phyloP scores from a whole-genome alignment of 2,329 filamentous ascomycete species.

The Xylariaceae sp. region DNA sequence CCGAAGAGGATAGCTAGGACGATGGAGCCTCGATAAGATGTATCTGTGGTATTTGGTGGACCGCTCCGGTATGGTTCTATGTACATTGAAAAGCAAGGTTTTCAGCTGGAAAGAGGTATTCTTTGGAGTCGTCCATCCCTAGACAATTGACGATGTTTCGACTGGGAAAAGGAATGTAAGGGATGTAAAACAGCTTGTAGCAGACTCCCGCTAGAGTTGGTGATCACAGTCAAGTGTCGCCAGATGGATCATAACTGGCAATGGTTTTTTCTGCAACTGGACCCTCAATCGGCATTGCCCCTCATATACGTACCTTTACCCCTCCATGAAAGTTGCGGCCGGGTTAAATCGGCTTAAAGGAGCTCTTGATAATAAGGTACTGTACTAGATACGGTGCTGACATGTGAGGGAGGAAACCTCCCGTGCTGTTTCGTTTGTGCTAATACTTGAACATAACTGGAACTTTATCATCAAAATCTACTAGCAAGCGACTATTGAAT shows the following conservation, averaged over 20 bases:
- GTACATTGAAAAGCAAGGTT: too few species aligned
- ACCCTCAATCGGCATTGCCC: conserved; percentile 26
- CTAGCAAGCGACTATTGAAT: neutral
- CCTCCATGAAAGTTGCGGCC: conserved; percentile 24
- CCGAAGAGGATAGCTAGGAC: too few species aligned
- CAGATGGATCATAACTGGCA: neutral
- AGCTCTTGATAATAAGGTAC: neutral
- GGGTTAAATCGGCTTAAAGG: conserved; percentile 36
- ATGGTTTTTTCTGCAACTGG: too few species aligned
- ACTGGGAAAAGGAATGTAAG: too few species aligned
- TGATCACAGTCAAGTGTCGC: neutral
- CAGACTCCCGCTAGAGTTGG: too few species aligned
- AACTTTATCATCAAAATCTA: neutral
- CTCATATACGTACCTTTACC: conserved; percentile 22
- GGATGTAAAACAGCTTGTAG: too few species aligned
- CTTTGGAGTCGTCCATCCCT: too few species aligned
- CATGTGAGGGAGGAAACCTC: neutral
- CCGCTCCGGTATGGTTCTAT: too few species aligned
- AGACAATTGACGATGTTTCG: neutral
- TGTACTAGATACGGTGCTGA: neutral
- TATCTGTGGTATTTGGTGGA: too few species aligned
- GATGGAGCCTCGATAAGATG: too few species aligned
- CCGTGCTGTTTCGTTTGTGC: neutral
- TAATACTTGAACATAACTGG: neutral
- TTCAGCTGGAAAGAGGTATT: too few species aligned